Percentiles rank a stretch among this genome's conserved stretches.
Evolutionary conservation across 108 stramenopile species (phyloP).

Genomic region (Cyclostephanos tholiformis): DNA sequence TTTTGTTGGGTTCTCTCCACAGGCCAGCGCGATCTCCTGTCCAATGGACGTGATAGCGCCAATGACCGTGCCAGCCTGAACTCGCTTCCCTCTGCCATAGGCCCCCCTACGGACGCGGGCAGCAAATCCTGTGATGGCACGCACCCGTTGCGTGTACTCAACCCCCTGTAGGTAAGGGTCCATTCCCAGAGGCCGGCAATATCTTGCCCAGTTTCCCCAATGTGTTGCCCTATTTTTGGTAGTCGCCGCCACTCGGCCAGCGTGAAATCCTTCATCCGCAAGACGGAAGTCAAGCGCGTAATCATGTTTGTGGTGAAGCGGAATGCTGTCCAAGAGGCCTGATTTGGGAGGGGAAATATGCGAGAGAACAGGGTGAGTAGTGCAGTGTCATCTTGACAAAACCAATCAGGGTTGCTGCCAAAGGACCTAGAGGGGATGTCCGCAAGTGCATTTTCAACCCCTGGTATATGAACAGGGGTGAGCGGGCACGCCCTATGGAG

Average conservation of each 20-base stretch:
- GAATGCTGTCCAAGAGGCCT: slow-evolving; percentile 22
- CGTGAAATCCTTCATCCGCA: slow-evolving; percentile 10
- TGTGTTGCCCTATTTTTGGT: slow-evolving; percentile 8
- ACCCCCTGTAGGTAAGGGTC: background rate
- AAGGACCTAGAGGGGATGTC: slow-evolving; percentile 25
- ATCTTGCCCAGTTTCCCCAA: slow-evolving; percentile 5
- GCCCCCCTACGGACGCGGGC: background rate
- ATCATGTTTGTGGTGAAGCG: background rate
- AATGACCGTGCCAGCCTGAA: slow-evolving; percentile 5
- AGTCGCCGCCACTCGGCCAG: slow-evolving; percentile 1
- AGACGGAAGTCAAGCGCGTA: slow-evolving; percentile 20
- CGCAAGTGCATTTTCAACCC: background rate
- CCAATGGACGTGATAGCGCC: slow-evolving; percentile 28
- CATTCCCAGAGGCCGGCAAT: slow-evolving; percentile 3
- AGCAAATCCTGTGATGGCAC: background rate
- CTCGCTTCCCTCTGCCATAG: background rate
- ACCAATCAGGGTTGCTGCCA: slow-evolving; percentile 14
- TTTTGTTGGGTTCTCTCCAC: slow-evolving; percentile 15
- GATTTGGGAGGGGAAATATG: slow-evolving; percentile 8
- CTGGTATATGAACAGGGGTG: slow-evolving; percentile 14
- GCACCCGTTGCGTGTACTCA: background rate
- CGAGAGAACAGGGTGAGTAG: slow-evolving; percentile 10
- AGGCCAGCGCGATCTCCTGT: slow-evolving; percentile 15
- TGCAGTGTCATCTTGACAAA: background rate
- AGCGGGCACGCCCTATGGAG: background rate